These are phyloP conservation scores for Protomyces pachydermus DNA, from an alignment of 1,139 yeast species.

Conservation along the genomic window DNA sequence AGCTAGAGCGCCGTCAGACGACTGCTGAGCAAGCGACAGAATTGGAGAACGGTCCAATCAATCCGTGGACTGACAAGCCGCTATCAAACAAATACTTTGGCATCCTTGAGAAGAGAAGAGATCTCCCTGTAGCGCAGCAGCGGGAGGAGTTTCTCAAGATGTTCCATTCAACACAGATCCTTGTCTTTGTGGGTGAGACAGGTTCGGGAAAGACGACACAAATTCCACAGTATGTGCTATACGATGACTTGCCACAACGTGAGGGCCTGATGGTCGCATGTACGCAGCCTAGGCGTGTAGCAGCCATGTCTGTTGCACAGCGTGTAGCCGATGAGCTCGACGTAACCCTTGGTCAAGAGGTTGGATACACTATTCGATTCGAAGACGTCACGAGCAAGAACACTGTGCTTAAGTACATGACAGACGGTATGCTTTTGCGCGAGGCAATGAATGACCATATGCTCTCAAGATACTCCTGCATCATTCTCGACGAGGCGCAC, in stretches of 20 bases:
- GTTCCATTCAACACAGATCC: slow-evolving; percentile 82
- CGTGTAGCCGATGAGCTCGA: slow-evolving; percentile 97
- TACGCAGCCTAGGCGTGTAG: slow-evolving; percentile 97
- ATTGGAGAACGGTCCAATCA: slow-evolving; percentile 53
- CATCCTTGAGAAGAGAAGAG: slow-evolving; percentile 71
- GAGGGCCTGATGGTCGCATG: slow-evolving; percentile 81
- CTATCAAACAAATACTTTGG: slow-evolving; percentile 66
- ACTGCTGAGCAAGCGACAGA: slow-evolving; percentile 62
- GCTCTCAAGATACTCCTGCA: slow-evolving; percentile 73
- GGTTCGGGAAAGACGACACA: slow-evolving; percentile 98
- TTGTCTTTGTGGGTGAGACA: slow-evolving; percentile 98
- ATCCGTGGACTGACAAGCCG: slow-evolving; percentile 71
- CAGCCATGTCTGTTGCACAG: slow-evolving; percentile 95
- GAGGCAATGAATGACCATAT: slow-evolving; percentile 97
- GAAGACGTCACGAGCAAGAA: slow-evolving; percentile 78
- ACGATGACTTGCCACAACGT: slow-evolving; percentile 84
- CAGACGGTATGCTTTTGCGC: slow-evolving; percentile 95
- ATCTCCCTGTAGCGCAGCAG: slow-evolving; percentile 90
- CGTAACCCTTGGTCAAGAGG: slow-evolving; percentile 82
- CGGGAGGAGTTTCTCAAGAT: slow-evolving; percentile 70
- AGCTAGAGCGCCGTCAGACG: slow-evolving; percentile 57
- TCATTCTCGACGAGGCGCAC: slow-evolving; percentile 95
- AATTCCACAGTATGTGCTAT: slow-evolving; percentile 90
- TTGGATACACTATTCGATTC: slow-evolving; percentile 88
- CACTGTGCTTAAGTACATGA: slow-evolving; percentile 90